Conservation (phyloP, 148 eudicot genomes). For the Silene latifolia region DNA sequence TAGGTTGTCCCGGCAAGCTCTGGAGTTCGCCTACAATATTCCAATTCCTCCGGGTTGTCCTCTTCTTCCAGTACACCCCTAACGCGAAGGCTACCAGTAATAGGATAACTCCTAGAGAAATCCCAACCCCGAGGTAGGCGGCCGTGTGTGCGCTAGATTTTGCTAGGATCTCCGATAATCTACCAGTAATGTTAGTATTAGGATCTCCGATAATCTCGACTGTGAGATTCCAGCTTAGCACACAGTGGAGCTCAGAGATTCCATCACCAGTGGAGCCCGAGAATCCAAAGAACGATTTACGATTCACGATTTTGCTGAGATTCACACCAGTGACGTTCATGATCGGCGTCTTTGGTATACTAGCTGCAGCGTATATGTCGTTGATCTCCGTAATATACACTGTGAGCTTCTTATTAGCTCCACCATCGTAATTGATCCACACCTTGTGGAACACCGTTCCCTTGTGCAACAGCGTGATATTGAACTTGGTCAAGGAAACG, state of each 20-base stretch:
- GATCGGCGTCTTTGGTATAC: slow-evolving; percentile 44
- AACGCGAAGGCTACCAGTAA: slow-evolving; percentile 12
- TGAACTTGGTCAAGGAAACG: slow-evolving; percentile 24
- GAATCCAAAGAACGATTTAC: slow-evolving; percentile 70
- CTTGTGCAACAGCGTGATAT: slow-evolving; percentile 37
- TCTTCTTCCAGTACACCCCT: slow-evolving; percentile 17
- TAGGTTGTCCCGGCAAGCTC: slow-evolving; percentile 68
- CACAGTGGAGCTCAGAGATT: slow-evolving; percentile 51
- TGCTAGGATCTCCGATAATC: slow-evolving; percentile 9
- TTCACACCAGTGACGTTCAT: slow-evolving; percentile 35
- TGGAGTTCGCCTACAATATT: slow-evolving; percentile 48
- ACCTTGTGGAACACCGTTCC: slow-evolving; percentile 44
- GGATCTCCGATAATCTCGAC: slow-evolving; percentile 32
- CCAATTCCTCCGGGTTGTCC: slow-evolving; percentile 26
- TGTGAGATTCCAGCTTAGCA: slow-evolving; percentile 75
- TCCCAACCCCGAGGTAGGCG: slow-evolving; percentile 6
- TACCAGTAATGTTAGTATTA: neutral
- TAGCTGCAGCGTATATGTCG: neutral
- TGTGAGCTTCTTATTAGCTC: slow-evolving; percentile 24
- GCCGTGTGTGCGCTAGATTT: no score
- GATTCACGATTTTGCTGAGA: slow-evolving; percentile 35
- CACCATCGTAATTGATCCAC: slow-evolving; percentile 79
- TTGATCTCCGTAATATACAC: slow-evolving; percentile 47
- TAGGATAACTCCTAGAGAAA: slow-evolving; percentile 16
- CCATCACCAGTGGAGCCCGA: slow-evolving; percentile 61